These are phyloP conservation scores for Aspergillus bertholletiae DNA, from an alignment of 495 filamentous ascomycete genomes.

Conservation along the genomic window DNA sequence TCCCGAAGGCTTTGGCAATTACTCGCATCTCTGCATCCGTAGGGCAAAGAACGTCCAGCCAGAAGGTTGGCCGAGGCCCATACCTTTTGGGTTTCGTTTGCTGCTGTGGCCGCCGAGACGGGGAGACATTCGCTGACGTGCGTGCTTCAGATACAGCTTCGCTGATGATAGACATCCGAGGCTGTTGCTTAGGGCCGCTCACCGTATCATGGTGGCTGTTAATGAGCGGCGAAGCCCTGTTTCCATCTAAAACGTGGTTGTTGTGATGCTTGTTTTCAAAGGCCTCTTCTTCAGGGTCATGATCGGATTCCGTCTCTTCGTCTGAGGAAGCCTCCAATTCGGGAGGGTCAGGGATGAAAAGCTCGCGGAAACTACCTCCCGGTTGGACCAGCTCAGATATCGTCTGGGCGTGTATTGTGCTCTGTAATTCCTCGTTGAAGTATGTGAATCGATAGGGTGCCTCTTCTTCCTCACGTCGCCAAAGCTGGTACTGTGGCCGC, in stretches of 20 bases:
- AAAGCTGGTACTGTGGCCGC: constrained; percentile 71
- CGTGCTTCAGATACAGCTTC: constrained; percentile 30
- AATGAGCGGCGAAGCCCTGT: too few species aligned
- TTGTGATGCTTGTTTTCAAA: constrained; percentile 12
- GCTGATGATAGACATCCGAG: constrained; percentile 27
- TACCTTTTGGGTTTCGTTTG: constrained; percentile 59
- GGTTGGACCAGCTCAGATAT: constrained; percentile 89
- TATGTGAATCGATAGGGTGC: constrained; percentile 95
- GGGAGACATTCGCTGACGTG: constrained; percentile 15
- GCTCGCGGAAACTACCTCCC: constrained; percentile 74
- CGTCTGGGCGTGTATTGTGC: constrained; percentile 91
- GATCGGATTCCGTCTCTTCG: constrained; percentile 59
- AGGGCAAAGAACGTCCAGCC: constrained; percentile 88
- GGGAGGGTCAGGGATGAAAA: constrained; percentile 76
- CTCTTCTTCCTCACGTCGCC: constrained; percentile 88
- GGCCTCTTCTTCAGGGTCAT: constrained; percentile 17
- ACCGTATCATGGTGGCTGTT: constrained; percentile 4
- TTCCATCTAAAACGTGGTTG: constrained; percentile 3
- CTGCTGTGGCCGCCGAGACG: constrained; percentile 21
- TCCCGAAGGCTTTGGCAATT: constrained; percentile 86
- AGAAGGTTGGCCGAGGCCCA: constrained; percentile 89
- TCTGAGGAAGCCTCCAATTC: constrained; percentile 60
- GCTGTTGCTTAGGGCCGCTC: constrained; percentile 8
- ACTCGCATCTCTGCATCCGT: constrained; percentile 92
- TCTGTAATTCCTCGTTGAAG: constrained; percentile 94